phyloP scores from a whole-genome alignment of 768 basidiomycete genomes.

The Pisolithus tinctorius region DNA sequence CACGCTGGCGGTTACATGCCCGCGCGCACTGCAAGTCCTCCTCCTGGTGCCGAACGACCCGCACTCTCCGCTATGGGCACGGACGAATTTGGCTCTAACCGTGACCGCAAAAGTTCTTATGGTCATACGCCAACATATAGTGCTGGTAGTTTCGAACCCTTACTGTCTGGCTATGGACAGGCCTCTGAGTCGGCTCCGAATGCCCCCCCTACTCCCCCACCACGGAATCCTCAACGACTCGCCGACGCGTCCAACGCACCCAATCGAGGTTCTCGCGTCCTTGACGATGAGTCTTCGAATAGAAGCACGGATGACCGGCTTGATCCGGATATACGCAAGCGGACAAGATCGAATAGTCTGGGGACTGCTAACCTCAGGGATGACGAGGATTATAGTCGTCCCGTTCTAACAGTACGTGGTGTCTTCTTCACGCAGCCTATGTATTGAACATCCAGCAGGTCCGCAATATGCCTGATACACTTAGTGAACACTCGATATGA shows the following conservation, averaged over 20 bases:
- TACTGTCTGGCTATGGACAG: conserved; percentile 42
- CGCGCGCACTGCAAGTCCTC: conserved; percentile 42
- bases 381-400: conserved; percentile 50
- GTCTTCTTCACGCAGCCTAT: neutral
- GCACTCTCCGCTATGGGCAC: conserved; percentile 7
- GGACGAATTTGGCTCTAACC: conserved; percentile 21
- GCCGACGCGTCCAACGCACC: neutral
- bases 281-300: conserved; percentile 7
- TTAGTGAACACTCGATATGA: conserved; percentile 27
- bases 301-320: conserved; percentile 22
- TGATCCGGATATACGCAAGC: conserved; percentile 15
- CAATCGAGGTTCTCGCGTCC: neutral
- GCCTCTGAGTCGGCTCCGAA: conserved; percentile 15
- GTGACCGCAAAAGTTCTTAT: conserved; percentile 26
- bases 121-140: conserved; percentile 44
- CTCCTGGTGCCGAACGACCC: conserved; percentile 24
- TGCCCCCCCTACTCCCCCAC: conserved; percentile 14
- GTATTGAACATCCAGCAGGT: conserved; percentile 34
- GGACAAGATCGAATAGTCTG: conserved; percentile 15
- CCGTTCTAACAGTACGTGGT: conserved; percentile 45
- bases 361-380: conserved; percentile 31
- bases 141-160: conserved; percentile 54
- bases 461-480: conserved; percentile 46
- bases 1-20: conserved; percentile 37
- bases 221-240: conserved; percentile 24